These are phyloP conservation scores for Carpinus viminea DNA, from an alignment of 306 rosid genomes.

Conservation along the genomic window DNA sequence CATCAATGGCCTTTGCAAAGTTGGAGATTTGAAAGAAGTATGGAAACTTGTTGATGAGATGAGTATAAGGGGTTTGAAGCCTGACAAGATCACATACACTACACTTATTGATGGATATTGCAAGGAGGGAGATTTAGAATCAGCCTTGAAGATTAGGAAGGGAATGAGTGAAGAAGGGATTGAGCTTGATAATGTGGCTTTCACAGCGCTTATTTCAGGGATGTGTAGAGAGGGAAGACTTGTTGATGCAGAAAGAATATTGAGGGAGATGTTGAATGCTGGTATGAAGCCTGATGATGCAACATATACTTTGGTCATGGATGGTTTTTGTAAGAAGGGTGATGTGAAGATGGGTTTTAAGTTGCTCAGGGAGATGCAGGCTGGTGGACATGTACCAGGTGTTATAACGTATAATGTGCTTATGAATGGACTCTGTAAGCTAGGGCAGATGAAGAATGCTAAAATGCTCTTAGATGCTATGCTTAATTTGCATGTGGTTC, in stretches of 20 bases:
- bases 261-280: slow-evolving; percentile 71
- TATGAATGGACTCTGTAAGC: slow-evolving; percentile 83
- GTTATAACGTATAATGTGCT: slow-evolving; percentile 84
- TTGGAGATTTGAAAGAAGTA: slow-evolving; percentile 65
- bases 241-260: slow-evolving; percentile 52
- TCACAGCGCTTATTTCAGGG: slow-evolving; percentile 72
- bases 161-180: slow-evolving; percentile 58
- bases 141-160: slow-evolving; percentile 56
- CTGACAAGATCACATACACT: slow-evolving; percentile 80
- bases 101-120: slow-evolving; percentile 83
- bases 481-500: slow-evolving; percentile 77
- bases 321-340: slow-evolving; percentile 75
- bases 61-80: slow-evolving; percentile 51
- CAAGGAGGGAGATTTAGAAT: slow-evolving; percentile 73
- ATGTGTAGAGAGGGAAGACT: slow-evolving; percentile 70
- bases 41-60: slow-evolving; percentile 61
- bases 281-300: slow-evolving; percentile 76
- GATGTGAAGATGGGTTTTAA: slow-evolving; percentile 69
- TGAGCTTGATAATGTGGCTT: slow-evolving; percentile 71
- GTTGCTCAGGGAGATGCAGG: slow-evolving; percentile 79
- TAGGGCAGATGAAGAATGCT: slow-evolving; percentile 96
- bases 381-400: slow-evolving; percentile 55
- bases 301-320: slow-evolving; percentile 73
- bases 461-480: slow-evolving; percentile 77
- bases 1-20: slow-evolving; percentile 81